phyloP scores from a whole-genome alignment of 23 red algal species.

The Gracilaria domingensis region DNA sequence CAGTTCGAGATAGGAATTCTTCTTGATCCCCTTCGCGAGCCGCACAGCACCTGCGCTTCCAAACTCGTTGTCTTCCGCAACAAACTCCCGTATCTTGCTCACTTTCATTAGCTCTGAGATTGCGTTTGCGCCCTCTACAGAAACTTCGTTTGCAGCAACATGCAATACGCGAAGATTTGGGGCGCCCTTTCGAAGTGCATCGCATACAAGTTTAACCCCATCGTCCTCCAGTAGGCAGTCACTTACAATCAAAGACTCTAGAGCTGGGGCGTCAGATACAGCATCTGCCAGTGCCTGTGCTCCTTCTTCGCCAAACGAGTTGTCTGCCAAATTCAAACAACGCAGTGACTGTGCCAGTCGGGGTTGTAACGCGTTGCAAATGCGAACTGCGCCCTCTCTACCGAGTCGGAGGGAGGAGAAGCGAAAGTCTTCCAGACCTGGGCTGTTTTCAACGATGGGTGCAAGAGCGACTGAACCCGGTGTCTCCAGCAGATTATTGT shows the following conservation, averaged over 20 bases:
- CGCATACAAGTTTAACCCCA: conserved; percentile 67
- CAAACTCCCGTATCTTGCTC: conserved; percentile 41
- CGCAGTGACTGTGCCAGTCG: conserved; percentile 55
- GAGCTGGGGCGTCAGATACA: conserved; percentile 35
- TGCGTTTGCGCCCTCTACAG: conserved; percentile 30
- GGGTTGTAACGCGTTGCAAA: conserved; percentile 58
- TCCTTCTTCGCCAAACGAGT: conserved; percentile 79
- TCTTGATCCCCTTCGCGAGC: conserved; percentile 65
- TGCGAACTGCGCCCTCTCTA: conserved; percentile 56
- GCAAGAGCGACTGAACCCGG: conserved; percentile 77
- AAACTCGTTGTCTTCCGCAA: conserved; percentile 90
- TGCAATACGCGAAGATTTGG: conserved; percentile 73
- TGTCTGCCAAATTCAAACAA: conserved; percentile 86
- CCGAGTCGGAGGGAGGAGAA: conserved; percentile 81
- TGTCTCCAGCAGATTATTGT: conserved; percentile 91
- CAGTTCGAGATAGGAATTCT: conserved; percentile 13
- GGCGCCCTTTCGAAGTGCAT: conserved; percentile 46
- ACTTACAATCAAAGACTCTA: conserved; percentile 77
- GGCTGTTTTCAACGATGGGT: conserved; percentile 81
- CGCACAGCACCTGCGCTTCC: conserved; percentile 66
- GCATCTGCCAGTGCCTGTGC: conserved; percentile 70
- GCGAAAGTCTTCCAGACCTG: conserved; percentile 74
- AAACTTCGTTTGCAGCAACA: conserved; percentile 88
- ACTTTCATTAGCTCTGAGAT: conserved; percentile 52
- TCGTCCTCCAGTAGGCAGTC: conserved; percentile 76